These are phyloP conservation scores for Trifolium pratense DNA, from an alignment of 306 rosid species.

Conservation along the genomic window DNA sequence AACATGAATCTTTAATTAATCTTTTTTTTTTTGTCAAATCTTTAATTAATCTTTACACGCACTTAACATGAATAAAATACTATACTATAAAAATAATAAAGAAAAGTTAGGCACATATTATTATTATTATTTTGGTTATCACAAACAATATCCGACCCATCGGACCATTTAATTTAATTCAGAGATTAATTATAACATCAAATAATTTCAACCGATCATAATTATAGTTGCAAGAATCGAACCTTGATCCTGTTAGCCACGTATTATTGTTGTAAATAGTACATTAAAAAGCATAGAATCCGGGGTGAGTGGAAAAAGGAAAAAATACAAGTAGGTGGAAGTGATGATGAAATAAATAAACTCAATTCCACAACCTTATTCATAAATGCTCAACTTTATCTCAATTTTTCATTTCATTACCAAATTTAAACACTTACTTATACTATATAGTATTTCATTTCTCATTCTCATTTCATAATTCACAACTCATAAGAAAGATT, in stretches of 20 bases:
- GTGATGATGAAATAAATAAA: not conserved
- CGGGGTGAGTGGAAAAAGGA: slow-evolving; percentile 24
- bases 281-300: not conserved
- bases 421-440: not conserved
- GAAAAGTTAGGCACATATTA: not conserved
- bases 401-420: not conserved
- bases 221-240: too few relatives aligned
- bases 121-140: too few relatives aligned
- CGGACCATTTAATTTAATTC: too few relatives aligned
- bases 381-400: slow-evolving; percentile 47
- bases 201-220: too few relatives aligned
- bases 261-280: not conserved
- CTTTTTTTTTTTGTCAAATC: too few relatives aligned
- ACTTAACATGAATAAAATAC: not conserved
- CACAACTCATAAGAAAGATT: too few relatives aligned
- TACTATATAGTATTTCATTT: not conserved
- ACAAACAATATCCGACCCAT: too few relatives aligned
- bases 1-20: too few relatives aligned
- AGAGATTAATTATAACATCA: too few relatives aligned
- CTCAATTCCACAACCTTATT: slow-evolving; percentile 4
- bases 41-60: not conserved
- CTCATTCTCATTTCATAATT: not conserved
- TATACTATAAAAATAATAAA: too few relatives aligned
- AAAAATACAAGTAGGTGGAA: slow-evolving; percentile 29
- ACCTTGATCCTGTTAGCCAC: too few relatives aligned